Evolutionary conservation across 345 rosid genomes (phyloP), one percentile per base, ranked within the genome.

Genomic region (Bruguiera gymnorhiza): DNA sequence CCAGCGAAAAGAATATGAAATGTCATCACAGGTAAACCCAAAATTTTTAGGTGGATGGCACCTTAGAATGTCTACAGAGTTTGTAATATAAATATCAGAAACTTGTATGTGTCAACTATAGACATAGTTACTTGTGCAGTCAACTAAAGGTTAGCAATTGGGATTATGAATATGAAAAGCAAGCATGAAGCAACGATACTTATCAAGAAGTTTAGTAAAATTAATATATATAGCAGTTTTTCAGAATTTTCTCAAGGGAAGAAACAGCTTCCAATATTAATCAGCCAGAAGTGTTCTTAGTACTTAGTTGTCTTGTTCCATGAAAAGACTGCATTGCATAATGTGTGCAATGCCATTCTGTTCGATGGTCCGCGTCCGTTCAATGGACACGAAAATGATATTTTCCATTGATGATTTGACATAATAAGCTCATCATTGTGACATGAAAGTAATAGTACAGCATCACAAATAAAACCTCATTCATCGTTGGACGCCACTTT

Each of bases 401-500:
- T 8, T 37, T 31, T 62, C 7, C 8, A 11, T 8, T 58, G 23
- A 31, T n/a, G 15, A 43, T 43, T 43, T 43, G 48, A 43, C 50
- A 43, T 43, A 43, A 43, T 43, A 43, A 43, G 50, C 50, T 43
- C 50, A 43, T 13, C 50, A 43, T 43, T 43, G 50, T 43, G 50
- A 43, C 50, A 13, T 43, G 50, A 43, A 43, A 43, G 5, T 13
- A 43, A 13, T 11, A 43, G 15, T 43, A 43, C 19, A 43, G 50
- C 18, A 43, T 43, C 19, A 51, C 23, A 51, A 51, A 24, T 4
- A 30, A 65, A 81, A 95, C 97, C 97, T 95, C 89, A 29, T 76
- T 86, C 89, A 92, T 92, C 54, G 91, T 85, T 39, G 97, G 97
- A 60, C 99, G 93, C 97, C 88, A 92, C 27, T 70, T 67, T 51